A percentile compares a stretch with the other conserved stretches of the same genome.
phyloP scores from a whole-genome alignment of 208 protist species.

The Acanthamoeba castellanii region DNA sequence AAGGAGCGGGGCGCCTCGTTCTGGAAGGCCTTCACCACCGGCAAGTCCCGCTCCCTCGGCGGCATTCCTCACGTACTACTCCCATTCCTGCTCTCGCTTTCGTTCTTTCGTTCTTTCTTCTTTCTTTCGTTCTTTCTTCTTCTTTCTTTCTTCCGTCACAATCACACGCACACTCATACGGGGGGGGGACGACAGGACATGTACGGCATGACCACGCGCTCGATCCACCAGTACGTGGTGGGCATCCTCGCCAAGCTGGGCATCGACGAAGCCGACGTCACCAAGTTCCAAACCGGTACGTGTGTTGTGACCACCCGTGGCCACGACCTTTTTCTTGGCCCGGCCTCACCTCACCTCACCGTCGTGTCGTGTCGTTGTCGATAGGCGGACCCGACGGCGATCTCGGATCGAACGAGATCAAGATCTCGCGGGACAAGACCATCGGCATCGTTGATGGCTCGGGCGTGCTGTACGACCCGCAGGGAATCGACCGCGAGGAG shows the following conservation, averaged over 20 bases:
- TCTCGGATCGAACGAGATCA: conserved; percentile 96
- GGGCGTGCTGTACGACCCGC: conserved; percentile 95
- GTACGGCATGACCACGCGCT: conserved; percentile 97
- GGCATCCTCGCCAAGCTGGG: conserved; percentile 92
- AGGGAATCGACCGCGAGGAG: conserved; percentile 91
- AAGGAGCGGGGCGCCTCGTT: conserved; percentile 92
- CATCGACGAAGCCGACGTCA: conserved; percentile 92
- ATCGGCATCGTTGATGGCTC: conserved; percentile 95
- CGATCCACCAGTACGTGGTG: conserved; percentile 95
- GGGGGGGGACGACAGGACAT: conserved; percentile 87
- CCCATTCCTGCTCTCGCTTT: background rate
- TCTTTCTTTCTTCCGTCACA: too few relatives aligned
- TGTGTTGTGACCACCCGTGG: background rate
- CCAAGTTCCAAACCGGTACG: conserved; percentile 94
- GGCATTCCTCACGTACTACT: conserved; percentile 94
- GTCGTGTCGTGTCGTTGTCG: background rate
- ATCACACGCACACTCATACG: too few relatives aligned
- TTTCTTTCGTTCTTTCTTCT: too few relatives aligned
- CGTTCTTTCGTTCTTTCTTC: too few relatives aligned
- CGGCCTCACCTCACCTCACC: background rate
- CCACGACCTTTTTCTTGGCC: background rate
- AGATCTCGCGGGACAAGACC: conserved; percentile 94
- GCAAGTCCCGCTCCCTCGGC: conserved; percentile 94
- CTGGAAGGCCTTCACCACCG: conserved; percentile 98
- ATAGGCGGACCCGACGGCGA: conserved; percentile 96